These are phyloP conservation scores for Hymenoscyphus linearis DNA, from an alignment of 2,329 filamentous ascomycete genomes.

Conservation along the genomic window DNA sequence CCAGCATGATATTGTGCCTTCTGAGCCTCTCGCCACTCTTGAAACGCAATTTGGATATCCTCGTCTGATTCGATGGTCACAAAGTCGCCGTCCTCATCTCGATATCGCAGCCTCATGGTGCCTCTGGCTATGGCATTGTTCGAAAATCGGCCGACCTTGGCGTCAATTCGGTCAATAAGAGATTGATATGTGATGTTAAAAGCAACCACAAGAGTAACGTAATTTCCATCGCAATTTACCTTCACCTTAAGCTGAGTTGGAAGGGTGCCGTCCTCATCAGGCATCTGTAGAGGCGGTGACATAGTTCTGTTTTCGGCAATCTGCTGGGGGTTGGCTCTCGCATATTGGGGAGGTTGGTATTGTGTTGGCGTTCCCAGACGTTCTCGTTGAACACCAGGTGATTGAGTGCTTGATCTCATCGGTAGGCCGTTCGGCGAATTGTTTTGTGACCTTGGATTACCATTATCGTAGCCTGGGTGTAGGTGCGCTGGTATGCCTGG, in stretches of 20 bases:
- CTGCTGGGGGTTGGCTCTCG: conserved; percentile 27
- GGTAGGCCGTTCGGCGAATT: conserved; percentile 71
- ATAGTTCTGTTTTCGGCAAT: conserved; percentile 35
- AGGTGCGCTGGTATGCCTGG: conserved; percentile 71
- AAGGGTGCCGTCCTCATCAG: conserved; percentile 43
- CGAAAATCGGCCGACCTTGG: conserved; percentile 84
- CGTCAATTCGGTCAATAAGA: conserved; percentile 90
- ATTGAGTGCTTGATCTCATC: conserved; percentile 64
- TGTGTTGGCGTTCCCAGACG: conserved; percentile 42
- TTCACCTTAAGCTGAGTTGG: conserved; percentile 88
- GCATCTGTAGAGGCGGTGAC: conserved; percentile 39
- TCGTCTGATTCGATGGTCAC: conserved; percentile 94
- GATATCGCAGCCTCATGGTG: conserved; percentile 81
- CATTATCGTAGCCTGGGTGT: conserved; percentile 52
- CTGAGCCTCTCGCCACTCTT: conserved; percentile 82
- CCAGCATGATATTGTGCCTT: conserved; percentile 56
- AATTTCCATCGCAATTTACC: conserved; percentile 86
- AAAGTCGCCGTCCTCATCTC: conserved; percentile 87
- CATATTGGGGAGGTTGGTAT: conserved; percentile 30
- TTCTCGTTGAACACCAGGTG: conserved; percentile 62
- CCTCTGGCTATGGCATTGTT: conserved; percentile 77
- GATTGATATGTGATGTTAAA: conserved; percentile 94
- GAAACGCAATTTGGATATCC: conserved; percentile 91
- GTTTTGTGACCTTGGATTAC: conserved; percentile 72
- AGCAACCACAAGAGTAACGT: conserved; percentile 91